Evolutionary conservation across 2,329 filamentous ascomycete species (phyloP), one percentile per base, ranked within the genome.

Genomic region (Colletotrichum falcatum): DNA sequence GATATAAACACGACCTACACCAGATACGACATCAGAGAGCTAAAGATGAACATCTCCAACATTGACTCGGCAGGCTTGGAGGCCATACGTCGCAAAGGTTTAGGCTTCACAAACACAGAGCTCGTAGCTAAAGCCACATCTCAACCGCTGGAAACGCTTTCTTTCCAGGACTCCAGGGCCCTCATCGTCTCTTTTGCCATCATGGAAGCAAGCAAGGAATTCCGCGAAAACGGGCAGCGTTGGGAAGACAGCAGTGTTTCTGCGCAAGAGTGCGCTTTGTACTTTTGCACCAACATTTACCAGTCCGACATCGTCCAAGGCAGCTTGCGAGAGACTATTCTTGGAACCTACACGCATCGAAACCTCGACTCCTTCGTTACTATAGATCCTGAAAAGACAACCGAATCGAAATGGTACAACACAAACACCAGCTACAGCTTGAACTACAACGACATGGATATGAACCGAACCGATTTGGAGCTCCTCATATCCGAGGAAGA

Each of bases 251-350:
- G 5, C 5, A 23, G 16, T 18, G 42, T 61, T 5, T 23, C 42
- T 14, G 58, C 58, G 5, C 18, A 2, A 6, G 58, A 61, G 20
- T 61, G 58, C 46, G 58, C 42, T 1, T 23, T 61, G 1, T 49
- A 46, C 42, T 61, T 61, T 20, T 61, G 58, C 16, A 49, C 44
- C 39, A 61, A 61, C 5, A 35, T 37, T 12, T 61, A 49, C 42
- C 37, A 35, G 18, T 49, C 58, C 5, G 26, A 9, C 42, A 35
- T 49, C 42, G 23, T 16, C 5, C 18, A 61, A 12, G 42, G 58
- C 3, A 35, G 2, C 12, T 42, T 61, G 42, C 18, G 46, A 14
- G 58, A 61, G 3, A 44, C 42, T 3, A 11, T 44, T 11, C 42
- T 44, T 44, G 42, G 42, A 44, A 44, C 42, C 42, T 44, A 44